Percentiles rank a stretch among this genome's conserved stretches.
Conservation (phyloP, 225 moss, liverwort and hornwort genomes). For the Takakia lepidozioides region DNA sequence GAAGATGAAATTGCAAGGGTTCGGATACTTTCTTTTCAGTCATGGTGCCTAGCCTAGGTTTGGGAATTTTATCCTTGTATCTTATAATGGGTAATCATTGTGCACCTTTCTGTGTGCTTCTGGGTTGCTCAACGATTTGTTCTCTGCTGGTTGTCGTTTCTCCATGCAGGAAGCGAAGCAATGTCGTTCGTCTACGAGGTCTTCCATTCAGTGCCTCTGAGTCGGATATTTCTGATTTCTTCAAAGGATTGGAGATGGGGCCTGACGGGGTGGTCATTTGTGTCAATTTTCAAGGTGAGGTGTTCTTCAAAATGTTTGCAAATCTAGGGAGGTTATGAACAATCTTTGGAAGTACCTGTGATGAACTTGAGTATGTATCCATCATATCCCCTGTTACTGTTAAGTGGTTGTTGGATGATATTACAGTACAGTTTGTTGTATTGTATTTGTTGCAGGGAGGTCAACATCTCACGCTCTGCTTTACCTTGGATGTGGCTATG, state of each 20-base stretch:
- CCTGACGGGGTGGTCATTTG: slow-evolving; percentile 99
- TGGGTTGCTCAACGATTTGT: slow-evolving; percentile 4
- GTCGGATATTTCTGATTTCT: slow-evolving; percentile 94
- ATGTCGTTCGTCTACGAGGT: slow-evolving; percentile 98
- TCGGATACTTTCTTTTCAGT: slow-evolving; percentile 1
- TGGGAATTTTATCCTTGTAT: not conserved
- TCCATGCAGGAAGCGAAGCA: slow-evolving; percentile 89
- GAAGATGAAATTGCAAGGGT: slow-evolving; percentile 10
- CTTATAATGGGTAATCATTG: not conserved
- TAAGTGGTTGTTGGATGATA: no score
- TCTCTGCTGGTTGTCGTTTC: slow-evolving; percentile 12
- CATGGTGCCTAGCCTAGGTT: not conserved
- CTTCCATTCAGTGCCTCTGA: slow-evolving; percentile 99
- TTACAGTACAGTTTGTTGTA: no score
- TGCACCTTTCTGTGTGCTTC: not conserved
- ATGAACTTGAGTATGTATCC: no score
- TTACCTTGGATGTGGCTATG: no score
- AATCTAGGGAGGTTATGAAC: no score
- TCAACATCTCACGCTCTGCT: slow-evolving; percentile 97
- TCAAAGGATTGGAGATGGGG: slow-evolving; percentile 99
- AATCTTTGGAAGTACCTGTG: no score
- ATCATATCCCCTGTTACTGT: no score
- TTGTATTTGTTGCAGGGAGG: slow-evolving; percentile 14
- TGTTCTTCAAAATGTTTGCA: not conserved
- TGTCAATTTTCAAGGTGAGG: slow-evolving; percentile 96